Percentiles rank a stretch among this genome's conserved stretches.
Evolutionary conservation across 352 stramenopile genomes (phyloP).

Genomic region (Pythium grandisporangium): DNA sequence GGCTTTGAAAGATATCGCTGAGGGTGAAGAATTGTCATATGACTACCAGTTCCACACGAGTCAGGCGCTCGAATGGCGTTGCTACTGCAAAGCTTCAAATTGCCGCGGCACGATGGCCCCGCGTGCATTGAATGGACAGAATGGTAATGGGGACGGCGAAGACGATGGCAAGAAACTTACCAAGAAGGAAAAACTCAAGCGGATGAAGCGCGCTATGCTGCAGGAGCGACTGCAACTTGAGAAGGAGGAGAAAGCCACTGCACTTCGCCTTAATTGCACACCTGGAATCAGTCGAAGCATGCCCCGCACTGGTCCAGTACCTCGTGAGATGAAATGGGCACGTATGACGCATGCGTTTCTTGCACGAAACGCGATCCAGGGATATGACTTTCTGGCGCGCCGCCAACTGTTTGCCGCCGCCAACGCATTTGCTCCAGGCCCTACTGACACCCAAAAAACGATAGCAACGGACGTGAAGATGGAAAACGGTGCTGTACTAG

Average conservation of each 20-base stretch:
- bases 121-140: conserved; percentile 75
- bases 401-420: conserved; percentile 48
- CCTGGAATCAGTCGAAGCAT: conserved; percentile 41
- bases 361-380: conserved; percentile 39
- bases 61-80: conserved; percentile 81
- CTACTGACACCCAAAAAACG: conserved; percentile 11
- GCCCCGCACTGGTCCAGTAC: conserved; percentile 40
- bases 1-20: conserved; percentile 80
- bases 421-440: conserved; percentile 7
- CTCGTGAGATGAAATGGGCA: conserved; percentile 55
- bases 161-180: conserved; percentile 49
- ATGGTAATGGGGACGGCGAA: conserved; percentile 16
- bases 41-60: conserved; percentile 93
- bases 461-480: too few species aligned
- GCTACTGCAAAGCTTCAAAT: conserved; percentile 69
- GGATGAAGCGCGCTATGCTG: conserved; percentile 53
- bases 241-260: conserved; percentile 58
- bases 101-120: conserved; percentile 85
- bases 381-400: conserved; percentile 70
- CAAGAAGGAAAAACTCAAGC: conserved; percentile 71
- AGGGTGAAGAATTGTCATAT: conserved; percentile 90
- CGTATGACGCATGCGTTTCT: conserved; percentile 44
- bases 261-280: conserved; percentile 53
- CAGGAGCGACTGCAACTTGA: conserved; percentile 59
- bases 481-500: too few species aligned